phyloP scores from a whole-genome alignment of 2,329 filamentous ascomycete genomes.

The Fusarium coffeatum region DNA sequence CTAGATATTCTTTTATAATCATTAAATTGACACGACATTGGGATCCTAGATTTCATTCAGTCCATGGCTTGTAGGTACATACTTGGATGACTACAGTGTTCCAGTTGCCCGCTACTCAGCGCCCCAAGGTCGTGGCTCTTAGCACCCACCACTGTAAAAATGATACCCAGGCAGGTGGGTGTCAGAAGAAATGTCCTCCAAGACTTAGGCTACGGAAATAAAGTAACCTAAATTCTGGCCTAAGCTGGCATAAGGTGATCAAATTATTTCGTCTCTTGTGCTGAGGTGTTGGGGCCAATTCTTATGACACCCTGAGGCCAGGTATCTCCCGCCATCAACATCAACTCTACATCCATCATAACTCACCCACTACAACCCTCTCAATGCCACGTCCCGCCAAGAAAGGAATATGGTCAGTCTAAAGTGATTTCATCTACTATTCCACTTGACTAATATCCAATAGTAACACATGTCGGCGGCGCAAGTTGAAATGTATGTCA shows the following conservation, averaged over 20 bases:
- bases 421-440: rapidly evolving
- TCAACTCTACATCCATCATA: neutral
- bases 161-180: too few relatives aligned
- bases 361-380: neutral
- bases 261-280: too few relatives aligned
- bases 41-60: neutral
- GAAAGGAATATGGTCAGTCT: constrained; percentile 37
- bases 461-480: constrained; percentile 54
- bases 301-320: too few relatives aligned
- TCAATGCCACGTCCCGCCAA: constrained; percentile 41
- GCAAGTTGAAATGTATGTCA: constrained; percentile 52
- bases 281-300: too few relatives aligned
- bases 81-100: neutral
- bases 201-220: too few relatives aligned
- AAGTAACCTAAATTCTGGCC: too few relatives aligned
- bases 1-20: constrained; percentile 1
- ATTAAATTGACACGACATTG: neutral
- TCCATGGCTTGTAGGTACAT: neutral
- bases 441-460: neutral
- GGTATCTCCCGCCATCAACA: neutral
- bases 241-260: too few relatives aligned
- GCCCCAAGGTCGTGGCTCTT: neutral
- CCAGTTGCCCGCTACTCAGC: neutral
- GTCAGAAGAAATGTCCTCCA: too few relatives aligned
- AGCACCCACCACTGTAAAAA: neutral